phyloP scores from a whole-genome alignment of 345 rosid genomes.

The Iberis pinnata region DNA sequence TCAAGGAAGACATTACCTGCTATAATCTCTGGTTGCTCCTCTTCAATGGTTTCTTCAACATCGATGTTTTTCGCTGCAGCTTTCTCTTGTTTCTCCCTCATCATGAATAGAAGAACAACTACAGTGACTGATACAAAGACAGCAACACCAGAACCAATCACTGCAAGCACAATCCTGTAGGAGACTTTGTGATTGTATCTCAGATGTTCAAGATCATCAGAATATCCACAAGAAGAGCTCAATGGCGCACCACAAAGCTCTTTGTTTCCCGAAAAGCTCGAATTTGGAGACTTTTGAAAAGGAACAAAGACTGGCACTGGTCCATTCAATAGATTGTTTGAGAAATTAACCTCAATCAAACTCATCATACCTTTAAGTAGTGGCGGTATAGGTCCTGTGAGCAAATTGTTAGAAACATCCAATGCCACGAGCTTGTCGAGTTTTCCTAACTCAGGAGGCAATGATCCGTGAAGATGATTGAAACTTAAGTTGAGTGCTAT shows the following conservation, averaged over 20 bases:
- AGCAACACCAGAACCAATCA: slow-evolving; percentile 84
- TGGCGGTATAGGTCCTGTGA: slow-evolving; percentile 65
- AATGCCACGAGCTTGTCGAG: slow-evolving; percentile 78
- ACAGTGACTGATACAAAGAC: slow-evolving; percentile 76
- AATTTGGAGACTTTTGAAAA: slow-evolving; percentile 75
- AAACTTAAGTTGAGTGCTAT: slow-evolving; percentile 71
- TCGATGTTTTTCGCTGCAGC: slow-evolving; percentile 44
- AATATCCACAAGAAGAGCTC: slow-evolving; percentile 45
- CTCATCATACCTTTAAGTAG: slow-evolving; percentile 77
- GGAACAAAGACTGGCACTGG: slow-evolving; percentile 63
- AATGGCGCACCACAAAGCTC: slow-evolving; percentile 89
- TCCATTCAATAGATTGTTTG: slow-evolving; percentile 71
- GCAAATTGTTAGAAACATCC: slow-evolving; percentile 80
- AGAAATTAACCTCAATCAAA: slow-evolving; percentile 85
- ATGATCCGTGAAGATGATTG: slow-evolving; percentile 75
- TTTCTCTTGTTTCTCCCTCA: slow-evolving; percentile 94
- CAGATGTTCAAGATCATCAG: slow-evolving; percentile 33
- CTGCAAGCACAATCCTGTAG: slow-evolving; percentile 70
- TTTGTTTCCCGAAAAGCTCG: slow-evolving; percentile 72
- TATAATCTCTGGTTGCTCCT: slow-evolving; percentile 52
- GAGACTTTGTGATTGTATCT: slow-evolving; percentile 75
- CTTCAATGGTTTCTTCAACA: slow-evolving; percentile 39
- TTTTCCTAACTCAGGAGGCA: slow-evolving; percentile 71
- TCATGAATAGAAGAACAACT: slow-evolving; percentile 83
- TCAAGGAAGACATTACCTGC: slow-evolving; percentile 78